Percentiles rank a stretch among this genome's conserved stretches.
Evolutionary conservation across 805 yeast species (phyloP).

Genomic region (Tetrapisispora nanseiensis): DNA sequence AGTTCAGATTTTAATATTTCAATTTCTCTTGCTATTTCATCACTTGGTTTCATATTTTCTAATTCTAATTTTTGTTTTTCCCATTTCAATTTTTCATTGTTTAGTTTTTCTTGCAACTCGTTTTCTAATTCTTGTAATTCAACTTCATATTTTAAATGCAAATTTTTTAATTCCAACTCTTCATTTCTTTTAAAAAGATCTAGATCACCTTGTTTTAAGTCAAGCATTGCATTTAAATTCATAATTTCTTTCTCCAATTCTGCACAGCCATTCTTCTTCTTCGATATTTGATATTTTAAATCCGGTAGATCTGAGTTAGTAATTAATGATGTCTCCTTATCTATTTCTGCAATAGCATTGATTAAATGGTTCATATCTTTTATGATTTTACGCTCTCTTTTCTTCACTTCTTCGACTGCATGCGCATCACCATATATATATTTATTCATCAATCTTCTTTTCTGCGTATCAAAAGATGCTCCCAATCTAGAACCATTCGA

Average conservation of each 20-base stretch:
- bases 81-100: slow-evolving; percentile 12
- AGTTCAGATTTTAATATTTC: slow-evolving; percentile 22
- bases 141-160: slow-evolving; percentile 16
- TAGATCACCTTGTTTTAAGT: slow-evolving; percentile 13
- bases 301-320: slow-evolving; percentile 17
- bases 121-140: slow-evolving; percentile 19
- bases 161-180: slow-evolving; percentile 16
- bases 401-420: slow-evolving; percentile 26
- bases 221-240: slow-evolving; percentile 12
- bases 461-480: slow-evolving; percentile 5
- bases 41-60: slow-evolving; percentile 26
- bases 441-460: slow-evolving; percentile 16
- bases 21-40: slow-evolving; percentile 21
- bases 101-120: slow-evolving; percentile 12
- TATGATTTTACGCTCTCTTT: slow-evolving; percentile 24
- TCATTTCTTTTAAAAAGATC: slow-evolving; percentile 11
- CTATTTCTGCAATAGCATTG: slow-evolving; percentile 22
- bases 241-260: slow-evolving; percentile 15
- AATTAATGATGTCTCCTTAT: slow-evolving; percentile 16
- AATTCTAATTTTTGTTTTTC: slow-evolving; percentile 16
- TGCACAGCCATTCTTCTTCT: slow-evolving; percentile 13
- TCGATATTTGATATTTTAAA: slow-evolving; percentile 17
- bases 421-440: slow-evolving; percentile 24
- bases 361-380: slow-evolving; percentile 22
- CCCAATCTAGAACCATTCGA: background rate